phyloP scores from a whole-genome alignment of 148 eudicot genomes.

The Chenopodium formosanum region DNA sequence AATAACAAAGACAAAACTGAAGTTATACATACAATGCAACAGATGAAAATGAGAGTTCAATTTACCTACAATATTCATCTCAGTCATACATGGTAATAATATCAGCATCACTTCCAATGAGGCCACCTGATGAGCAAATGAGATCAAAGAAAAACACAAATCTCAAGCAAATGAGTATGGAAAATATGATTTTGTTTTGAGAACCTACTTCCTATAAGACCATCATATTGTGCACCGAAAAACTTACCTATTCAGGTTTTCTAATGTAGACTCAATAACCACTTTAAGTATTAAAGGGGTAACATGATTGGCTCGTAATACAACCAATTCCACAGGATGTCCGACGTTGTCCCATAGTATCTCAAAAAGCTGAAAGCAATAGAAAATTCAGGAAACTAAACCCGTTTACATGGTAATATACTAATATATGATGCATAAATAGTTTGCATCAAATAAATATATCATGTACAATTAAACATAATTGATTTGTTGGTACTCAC shows the following conservation, averaged over 20 bases:
- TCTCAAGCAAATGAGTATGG: not conserved
- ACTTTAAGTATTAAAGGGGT: slow-evolving; percentile 6
- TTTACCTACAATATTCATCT: not conserved
- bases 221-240: slow-evolving; percentile 5
- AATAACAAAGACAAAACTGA: not conserved
- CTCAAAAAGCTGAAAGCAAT: slow-evolving; percentile 7
- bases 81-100: not conserved
- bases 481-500: too few species aligned
- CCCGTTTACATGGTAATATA: not conserved
- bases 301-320: not conserved
- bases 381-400: not conserved
- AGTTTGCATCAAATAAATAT: not conserved
- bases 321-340: not conserved
- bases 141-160: not conserved
- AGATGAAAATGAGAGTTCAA: not conserved
- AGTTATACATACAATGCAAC: not conserved
- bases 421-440: too few species aligned
- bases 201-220: not conserved
- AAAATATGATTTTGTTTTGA: too few species aligned
- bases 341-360: slow-evolving; percentile 14
- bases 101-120: not conserved
- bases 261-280: not conserved
- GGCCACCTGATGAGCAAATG: slow-evolving; percentile 5
- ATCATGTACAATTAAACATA: too few species aligned
- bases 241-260: slow-evolving; percentile 4